Conservation (phyloP, 768 basidiomycete species). For the Pleurotus djamor region DNA sequence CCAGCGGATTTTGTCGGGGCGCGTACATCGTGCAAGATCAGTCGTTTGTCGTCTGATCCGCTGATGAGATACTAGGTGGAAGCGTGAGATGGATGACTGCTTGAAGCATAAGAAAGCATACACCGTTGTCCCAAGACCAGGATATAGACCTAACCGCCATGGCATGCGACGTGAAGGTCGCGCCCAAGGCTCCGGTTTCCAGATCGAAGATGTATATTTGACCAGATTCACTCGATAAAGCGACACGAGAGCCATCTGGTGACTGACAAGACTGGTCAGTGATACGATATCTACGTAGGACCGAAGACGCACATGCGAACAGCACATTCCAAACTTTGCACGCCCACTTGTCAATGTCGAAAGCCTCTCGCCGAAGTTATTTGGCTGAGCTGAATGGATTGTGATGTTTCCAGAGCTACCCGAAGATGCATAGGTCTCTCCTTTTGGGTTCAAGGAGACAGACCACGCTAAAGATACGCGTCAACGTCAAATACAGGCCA, state of each 20-base stretch:
- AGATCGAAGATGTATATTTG: constrained; percentile 86
- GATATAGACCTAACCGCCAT: constrained; percentile 85
- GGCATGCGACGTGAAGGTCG: constrained; percentile 84
- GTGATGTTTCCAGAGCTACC: constrained; percentile 69
- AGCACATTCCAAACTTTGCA: constrained; percentile 76
- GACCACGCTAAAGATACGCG: constrained; percentile 63
- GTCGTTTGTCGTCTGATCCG: constrained; percentile 90
- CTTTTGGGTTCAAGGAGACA: constrained; percentile 76
- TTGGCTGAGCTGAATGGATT: constrained; percentile 66
- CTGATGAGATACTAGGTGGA: constrained; percentile 71
- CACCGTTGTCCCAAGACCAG: constrained; percentile 90
- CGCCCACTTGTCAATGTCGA: constrained; percentile 62
- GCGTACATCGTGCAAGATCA: constrained; percentile 89
- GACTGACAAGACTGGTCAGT: constrained; percentile 47
- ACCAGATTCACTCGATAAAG: constrained; percentile 83
- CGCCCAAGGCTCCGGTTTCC: constrained; percentile 59
- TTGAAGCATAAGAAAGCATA: constrained; percentile 32
- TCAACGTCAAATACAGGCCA: background rate
- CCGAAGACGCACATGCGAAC: constrained; percentile 55
- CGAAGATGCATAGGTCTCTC: constrained; percentile 72
- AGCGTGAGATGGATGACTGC: background rate
- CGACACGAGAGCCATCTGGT: constrained; percentile 82
- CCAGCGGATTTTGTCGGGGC: constrained; percentile 50
- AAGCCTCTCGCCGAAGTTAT: constrained; percentile 67
- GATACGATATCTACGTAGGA: background rate